Evolutionary conservation across 2,329 filamentous ascomycete species (phyloP), one percentile per base, ranked within the genome.

Genomic region (Nemania abortiva): DNA sequence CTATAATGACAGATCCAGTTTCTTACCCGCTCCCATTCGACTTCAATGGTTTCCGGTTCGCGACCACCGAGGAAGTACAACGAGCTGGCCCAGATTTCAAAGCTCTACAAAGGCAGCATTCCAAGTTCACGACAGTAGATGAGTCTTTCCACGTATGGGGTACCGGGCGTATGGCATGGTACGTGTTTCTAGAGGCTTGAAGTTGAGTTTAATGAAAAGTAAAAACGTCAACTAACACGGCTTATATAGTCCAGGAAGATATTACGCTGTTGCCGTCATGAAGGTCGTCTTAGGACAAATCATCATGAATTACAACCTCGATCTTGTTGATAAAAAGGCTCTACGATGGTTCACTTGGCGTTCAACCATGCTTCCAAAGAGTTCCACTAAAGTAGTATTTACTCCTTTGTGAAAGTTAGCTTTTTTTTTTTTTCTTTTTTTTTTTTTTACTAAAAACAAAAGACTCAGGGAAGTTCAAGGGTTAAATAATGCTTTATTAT

Each of bases 261-360:
- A 64, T n/a, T 68, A 73, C 22, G 69, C 71, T 0, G 18, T 24
- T 1, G 63, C 66, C 0, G 31, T 73, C 10, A 73, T 73, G 69
- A 69, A 74, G 34, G 54, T 74, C 10, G 59, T 74, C 31, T 6
- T 74, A 15, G 59, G 22, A 4, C 62, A 70, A 6, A 68, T 74
- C 13, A 49, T 72, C 4, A 15, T 69, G 42, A 52, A 72, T n/a
- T 70, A 72, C 31, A 50, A 72, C n/a, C 63, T 56, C 49, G 29
- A 58, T 37, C 65, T 72, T 10, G 58, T 57, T n/a, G 34, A 72
- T 18, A 2, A 58, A 2, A 27, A 39, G 6, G 52, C 54, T 0
- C 6, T 13, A 1, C 63, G 71, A 1, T 69, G 53, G 61, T 57
- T 68, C 27, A 63, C 63, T 0, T 72, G 69, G 69, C 39, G 70